Base-by-base conservation (phyloP, 345 rosid species). In the Rubroshorea leprosula region DNA sequence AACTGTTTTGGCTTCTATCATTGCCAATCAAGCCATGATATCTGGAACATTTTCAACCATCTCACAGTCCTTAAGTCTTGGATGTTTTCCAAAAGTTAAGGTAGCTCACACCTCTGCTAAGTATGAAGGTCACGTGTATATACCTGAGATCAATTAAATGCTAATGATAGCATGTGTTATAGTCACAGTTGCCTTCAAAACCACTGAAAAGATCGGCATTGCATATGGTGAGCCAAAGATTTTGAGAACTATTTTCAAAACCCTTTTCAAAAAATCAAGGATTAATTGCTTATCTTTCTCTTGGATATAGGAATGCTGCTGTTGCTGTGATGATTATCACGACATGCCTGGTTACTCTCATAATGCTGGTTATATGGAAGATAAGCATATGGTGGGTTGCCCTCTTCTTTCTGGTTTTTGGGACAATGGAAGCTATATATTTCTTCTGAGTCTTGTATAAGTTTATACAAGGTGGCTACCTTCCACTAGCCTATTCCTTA, bases 21-120 rank as follows among this genome's bases (percentile, higher is more conserved):
- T 86, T 1, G 97, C 95, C 0, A 86, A 92, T 68, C 97, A 90
- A 60, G 89, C 97, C 47, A 77, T 86, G 83, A 90, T 90, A 46
- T 84, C 92, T 0, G 97, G 83, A 0, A 73, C 92, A 0, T 89
- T 86, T 55, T 62, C 95, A 7, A 70, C 86, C 23, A 61, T 86
- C 35, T 68, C 87, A 0, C 95, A 89, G 49, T 84, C 97, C 2
- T 54, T 78, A 26, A 63, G 70, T 15, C 81, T 84, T 9, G 78
- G 83, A 12, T 89, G 95, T 64, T 89, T 89, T 63, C 97, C 97
- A 6, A 67, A 90, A 18, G 95, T 89, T n/a, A 81, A 80, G 58
- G 84, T 90, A 19, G 79, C 85, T 31, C 86, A 90, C 58, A 90
- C 96, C 23, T 90, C 97, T 6, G 53, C 75, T 15, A 79, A 80